These are phyloP conservation scores for Russula compacta DNA, from an alignment of 768 basidiomycete species.

Conservation along the genomic window DNA sequence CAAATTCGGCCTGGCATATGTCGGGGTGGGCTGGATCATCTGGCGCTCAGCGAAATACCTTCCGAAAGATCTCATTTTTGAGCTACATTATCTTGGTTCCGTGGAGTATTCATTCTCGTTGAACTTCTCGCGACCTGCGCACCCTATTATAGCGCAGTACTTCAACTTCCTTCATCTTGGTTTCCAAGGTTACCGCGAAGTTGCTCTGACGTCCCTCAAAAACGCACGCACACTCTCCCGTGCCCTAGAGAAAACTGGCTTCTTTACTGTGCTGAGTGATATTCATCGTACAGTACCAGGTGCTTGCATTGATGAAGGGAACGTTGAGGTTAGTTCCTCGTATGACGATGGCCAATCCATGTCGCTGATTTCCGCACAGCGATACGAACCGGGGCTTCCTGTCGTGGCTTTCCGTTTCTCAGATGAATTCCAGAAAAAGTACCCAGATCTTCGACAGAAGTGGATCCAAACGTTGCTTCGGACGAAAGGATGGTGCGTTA, in stretches of 20 bases:
- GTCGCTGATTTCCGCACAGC: conserved; percentile 22
- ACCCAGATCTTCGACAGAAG: conserved; percentile 49
- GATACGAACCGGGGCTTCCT: conserved; percentile 42
- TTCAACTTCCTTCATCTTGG: conserved; percentile 58
- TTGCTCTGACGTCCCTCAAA: conserved; percentile 41
- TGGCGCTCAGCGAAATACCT: conserved; percentile 49
- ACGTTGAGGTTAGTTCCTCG: conserved; percentile 42
- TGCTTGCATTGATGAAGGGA: conserved; percentile 36
- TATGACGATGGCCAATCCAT: neutral
- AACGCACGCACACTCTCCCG: conserved; percentile 60
- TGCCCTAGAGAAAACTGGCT: conserved; percentile 49
- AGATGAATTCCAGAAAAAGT: conserved; percentile 39
- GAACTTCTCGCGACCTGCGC: conserved; percentile 53
- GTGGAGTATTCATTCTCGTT: conserved; percentile 71
- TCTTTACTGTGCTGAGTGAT: conserved; percentile 44
- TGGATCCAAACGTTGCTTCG: conserved; percentile 47
- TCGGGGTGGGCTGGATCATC: conserved; percentile 57
- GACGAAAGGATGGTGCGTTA: conserved; percentile 35
- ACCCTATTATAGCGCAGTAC: conserved; percentile 53
- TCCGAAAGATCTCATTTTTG: conserved; percentile 65
- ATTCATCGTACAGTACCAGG: conserved; percentile 39
- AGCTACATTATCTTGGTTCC: conserved; percentile 41
- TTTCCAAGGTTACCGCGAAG: conserved; percentile 41
- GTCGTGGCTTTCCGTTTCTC: conserved; percentile 50
- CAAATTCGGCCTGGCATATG: conserved; percentile 50